Evolutionary conservation across 1,284 basidiomycete genomes (phyloP), one percentile per base, ranked within the genome.

Genomic region (Cutaneotrichosporon sp.): DNA sequence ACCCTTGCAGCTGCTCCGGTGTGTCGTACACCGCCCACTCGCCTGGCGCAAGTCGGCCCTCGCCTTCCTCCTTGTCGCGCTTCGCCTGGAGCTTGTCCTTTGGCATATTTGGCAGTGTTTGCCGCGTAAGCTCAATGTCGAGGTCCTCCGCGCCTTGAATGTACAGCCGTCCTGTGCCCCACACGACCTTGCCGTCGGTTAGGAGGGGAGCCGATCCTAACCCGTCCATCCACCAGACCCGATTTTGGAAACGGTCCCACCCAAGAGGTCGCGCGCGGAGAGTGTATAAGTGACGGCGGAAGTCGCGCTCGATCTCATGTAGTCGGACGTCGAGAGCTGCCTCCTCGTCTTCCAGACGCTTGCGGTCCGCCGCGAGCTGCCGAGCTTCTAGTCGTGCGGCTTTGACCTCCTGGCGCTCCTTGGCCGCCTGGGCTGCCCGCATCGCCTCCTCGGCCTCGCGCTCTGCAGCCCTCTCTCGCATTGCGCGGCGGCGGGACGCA

Each of bases 221-320:
- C 4, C 96, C 94, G 75, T 98, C 94, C 69, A 97, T 89, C 94
- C 94, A 98, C 92, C 93, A 98, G 58, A 97, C 81, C 29, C 88
- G 84, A 72, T 96, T 94, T 66, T 88, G 86, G 75, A 97, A 98
- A 49, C 94, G 81, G 71, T 98, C 96, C 60, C 82, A 81, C 3
- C 96, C 94, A 42, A 98, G 66, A 1, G 93, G 90, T 63, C 88
- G 87, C 38, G 90, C 84, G 42, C 94, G 82, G 35, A 93, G 81
- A 7, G 86, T 84, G 52, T 88, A 87, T 27, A 90, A 78, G 53
- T 89, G 79, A 64, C 90, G 85, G 54, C 94, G 80, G 76, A 97
- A 97, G 61, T 97, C 94, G 50, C 89, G 84, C 69, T 97, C 93
- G 58, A 96, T 88, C 52, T 81, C 81, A 63, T 91, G 89, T 26